Percentiles rank a stretch among this genome's conserved stretches.
These are phyloP conservation scores for Karstenula rhodostoma DNA, from an alignment of 2,329 filamentous ascomycete genomes.

Conservation along the genomic window DNA sequence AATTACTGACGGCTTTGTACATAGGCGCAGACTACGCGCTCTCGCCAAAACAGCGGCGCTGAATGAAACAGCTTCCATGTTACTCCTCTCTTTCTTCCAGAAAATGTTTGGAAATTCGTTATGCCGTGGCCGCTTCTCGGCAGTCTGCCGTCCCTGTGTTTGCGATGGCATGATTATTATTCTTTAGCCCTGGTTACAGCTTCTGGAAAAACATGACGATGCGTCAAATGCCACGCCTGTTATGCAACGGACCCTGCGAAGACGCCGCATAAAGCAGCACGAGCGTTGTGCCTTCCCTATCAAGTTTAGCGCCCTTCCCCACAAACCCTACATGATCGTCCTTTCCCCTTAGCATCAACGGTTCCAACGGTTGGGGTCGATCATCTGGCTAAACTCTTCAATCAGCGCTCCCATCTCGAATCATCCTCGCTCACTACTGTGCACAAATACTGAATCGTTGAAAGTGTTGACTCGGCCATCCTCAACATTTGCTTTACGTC, in stretches of 20 bases:
- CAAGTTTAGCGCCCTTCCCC: conserved; percentile 27
- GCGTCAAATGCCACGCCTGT: conserved; percentile 13
- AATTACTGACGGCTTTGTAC: conserved; percentile 32
- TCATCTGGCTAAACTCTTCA: conserved; percentile 14
- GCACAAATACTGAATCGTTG: neutral
- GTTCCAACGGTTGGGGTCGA: conserved; percentile 9
- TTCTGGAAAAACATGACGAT: conserved; percentile 22
- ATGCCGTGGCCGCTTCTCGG: conserved; percentile 14
- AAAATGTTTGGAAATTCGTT: neutral
- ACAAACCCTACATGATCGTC: conserved; percentile 12
- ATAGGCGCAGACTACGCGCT: conserved; percentile 36
- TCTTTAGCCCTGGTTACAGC: conserved; percentile 21
- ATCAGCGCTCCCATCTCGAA: neutral
- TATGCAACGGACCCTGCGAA: conserved; percentile 5
- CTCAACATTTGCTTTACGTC: neutral
- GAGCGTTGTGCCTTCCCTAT: conserved; percentile 10
- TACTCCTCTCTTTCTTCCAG: neutral
- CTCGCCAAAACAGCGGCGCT: conserved; percentile 22
- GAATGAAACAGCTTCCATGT: conserved; percentile 11
- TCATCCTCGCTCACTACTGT: neutral
- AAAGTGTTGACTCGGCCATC: neutral
- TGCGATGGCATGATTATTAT: conserved; percentile 11
- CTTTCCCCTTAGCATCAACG: conserved; percentile 12
- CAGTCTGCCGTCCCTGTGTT: conserved; percentile 8
- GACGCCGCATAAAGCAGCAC: conserved; percentile 21